Evolutionary conservation across 495 filamentous ascomycete genomes (phyloP), one percentile per base, ranked within the genome.

Genomic region (Cudoniella acicularis): DNA sequence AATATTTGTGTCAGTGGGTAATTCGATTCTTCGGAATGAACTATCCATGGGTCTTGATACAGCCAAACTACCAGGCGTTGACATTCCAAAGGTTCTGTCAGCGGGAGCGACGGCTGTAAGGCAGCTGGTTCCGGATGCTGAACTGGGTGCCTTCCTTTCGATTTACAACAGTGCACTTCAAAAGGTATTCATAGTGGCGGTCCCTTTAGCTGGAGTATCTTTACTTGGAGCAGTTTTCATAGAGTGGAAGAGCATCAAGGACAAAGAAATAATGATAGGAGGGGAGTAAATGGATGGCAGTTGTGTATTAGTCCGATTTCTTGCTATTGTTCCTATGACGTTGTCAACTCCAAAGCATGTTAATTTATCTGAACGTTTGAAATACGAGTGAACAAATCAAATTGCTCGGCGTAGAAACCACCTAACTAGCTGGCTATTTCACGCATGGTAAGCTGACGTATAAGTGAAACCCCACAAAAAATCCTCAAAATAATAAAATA

Each of bases 21-120:
- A 96, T 66, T 92, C 87, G 50, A 77, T 96, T 42, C 92, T 96
- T 69, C 80, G 81, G 51, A 91, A 89, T 70, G 76, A 82, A 53
- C 79, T 95, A 0, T 62, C 87, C 47, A 67, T 75, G 27, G 83
- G 85, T 27, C 67, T 94, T 1, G 66, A 58, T 1, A 56, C 60
- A 30, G 30, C 21, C 2, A 49, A 59, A 3, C 45, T 62, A 17
- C 63, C 63, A 18, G 63, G 63, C 17, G 43, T 62, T n/a, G 52
- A 62, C 47, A 40, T 60, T 24, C 61, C 40, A n/a, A 52, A 64
- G 0, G 57, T 79, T 11, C 70, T 73, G 11, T 52, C 79, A 25
- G 71, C 76, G 13, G 87, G 87, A 3, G 86, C 83, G 0, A 87
- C 86, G 0, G 76, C 81, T n/a, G 61, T 83, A 3, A 51, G 70